Evolutionary conservation across 441 rosid genomes (phyloP).

Genomic region (Corymbia citriodora): DNA sequence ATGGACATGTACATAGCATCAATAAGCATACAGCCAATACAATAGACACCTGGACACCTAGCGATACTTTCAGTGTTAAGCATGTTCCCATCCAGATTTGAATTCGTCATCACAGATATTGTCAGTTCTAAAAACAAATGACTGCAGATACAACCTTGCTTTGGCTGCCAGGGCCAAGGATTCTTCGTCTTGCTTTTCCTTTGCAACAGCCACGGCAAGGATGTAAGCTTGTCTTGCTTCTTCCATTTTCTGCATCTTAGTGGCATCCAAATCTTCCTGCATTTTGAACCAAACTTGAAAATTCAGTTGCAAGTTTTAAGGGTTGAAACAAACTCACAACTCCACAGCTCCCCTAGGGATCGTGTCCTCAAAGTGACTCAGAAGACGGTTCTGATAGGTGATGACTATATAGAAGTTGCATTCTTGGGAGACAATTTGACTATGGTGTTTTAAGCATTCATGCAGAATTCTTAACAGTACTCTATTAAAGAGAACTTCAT

Average conservation of each 20-base stretch:
- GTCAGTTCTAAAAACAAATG: conserved; percentile 42
- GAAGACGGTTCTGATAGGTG: background rate
- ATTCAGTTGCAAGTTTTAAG: background rate
- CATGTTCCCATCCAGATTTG: conserved; percentile 1
- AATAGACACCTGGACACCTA: background rate
- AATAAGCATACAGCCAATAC: background rate
- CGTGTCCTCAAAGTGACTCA: background rate
- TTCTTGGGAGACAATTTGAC: background rate
- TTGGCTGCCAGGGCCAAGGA: conserved; percentile 65
- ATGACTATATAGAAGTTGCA: background rate
- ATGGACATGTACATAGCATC: background rate
- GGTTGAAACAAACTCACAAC: background rate
- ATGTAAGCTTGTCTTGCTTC: conserved; percentile 71
- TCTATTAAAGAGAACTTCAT: background rate
- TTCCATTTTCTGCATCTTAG: conserved; percentile 55
- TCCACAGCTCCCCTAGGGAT: background rate
- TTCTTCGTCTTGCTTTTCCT: conserved; percentile 70
- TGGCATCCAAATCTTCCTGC: conserved; percentile 52
- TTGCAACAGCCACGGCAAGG: conserved; percentile 54
- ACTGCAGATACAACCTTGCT: conserved; percentile 62
- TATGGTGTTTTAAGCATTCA: background rate
- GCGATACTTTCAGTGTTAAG: background rate
- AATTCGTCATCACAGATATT: background rate
- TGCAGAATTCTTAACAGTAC: background rate
- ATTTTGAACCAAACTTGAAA: background rate